Evolutionary conservation across 306 rosid genomes (phyloP).

Genomic region (Castanea crenata): DNA sequence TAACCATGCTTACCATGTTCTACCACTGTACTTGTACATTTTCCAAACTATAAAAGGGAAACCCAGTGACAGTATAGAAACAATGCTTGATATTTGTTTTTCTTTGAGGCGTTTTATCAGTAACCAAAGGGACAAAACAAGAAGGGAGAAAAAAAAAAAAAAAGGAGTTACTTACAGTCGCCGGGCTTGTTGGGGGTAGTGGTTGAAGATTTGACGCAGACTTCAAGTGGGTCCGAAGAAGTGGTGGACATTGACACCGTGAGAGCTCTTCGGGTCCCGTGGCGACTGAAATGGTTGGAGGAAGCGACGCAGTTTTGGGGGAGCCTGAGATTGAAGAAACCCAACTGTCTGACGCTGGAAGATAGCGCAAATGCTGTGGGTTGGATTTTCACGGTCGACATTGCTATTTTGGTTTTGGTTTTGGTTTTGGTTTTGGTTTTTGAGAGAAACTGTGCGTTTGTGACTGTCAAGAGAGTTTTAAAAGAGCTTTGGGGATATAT

Average conservation of each 20-base stretch:
- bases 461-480: neutral
- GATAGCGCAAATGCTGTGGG: slow-evolving; percentile 62
- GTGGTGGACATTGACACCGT: slow-evolving; percentile 56
- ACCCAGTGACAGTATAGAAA: too few species aligned
- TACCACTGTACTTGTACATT: too few species aligned
- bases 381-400: slow-evolving; percentile 60
- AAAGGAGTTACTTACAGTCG: slow-evolving; percentile 52
- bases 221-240: slow-evolving; percentile 50
- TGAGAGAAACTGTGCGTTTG: too few species aligned
- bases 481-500: neutral
- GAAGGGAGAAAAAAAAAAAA: neutral
- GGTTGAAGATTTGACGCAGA: slow-evolving; percentile 69
- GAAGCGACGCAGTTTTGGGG: slow-evolving; percentile 33
- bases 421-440: neutral
- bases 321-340: slow-evolving; percentile 20
- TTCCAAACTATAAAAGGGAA: too few species aligned
- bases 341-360: slow-evolving; percentile 46
- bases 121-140: neutral
- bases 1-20: too few species aligned
- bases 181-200: slow-evolving; percentile 65
- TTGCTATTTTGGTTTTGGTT: neutral
- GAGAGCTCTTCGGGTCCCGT: slow-evolving; percentile 24
- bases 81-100: neutral
- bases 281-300: slow-evolving; percentile 12
- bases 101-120: neutral